A percentile compares a stretch with the other conserved stretches of the same genome.
Evolutionary conservation across 768 basidiomycete genomes (phyloP).

Genomic region (Naganishia friedmannii): DNA sequence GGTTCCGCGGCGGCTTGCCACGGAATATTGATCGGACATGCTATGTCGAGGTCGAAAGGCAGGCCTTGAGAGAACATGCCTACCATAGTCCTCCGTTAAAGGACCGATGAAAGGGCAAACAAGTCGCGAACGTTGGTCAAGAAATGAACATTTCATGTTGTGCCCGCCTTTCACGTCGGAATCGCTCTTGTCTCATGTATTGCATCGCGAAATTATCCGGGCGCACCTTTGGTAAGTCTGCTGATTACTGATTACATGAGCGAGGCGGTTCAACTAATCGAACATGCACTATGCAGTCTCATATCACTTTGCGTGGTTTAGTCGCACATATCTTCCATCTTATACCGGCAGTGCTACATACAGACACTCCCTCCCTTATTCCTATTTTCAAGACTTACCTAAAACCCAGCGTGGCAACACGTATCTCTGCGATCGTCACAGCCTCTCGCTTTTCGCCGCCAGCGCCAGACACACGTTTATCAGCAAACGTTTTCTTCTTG

Average conservation of each 20-base stretch:
- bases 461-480: conserved; percentile 18
- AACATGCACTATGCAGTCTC: background rate
- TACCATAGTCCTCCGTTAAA: background rate
- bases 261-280: background rate
- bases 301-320: too few relatives aligned
- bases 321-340: background rate
- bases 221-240: background rate
- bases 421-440: background rate
- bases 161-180: background rate
- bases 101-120: background rate
- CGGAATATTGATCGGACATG: background rate
- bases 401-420: background rate
- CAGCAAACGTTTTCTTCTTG: conserved; percentile 15
- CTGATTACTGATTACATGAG: conserved; percentile 1
- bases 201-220: background rate
- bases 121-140: background rate
- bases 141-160: background rate
- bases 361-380: background rate
- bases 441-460: background rate
- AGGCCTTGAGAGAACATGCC: background rate
- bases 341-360: background rate
- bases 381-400: too few relatives aligned
- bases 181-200: conserved; percentile 2
- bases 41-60: conserved; percentile 12
- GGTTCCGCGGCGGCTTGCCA: background rate